Base-by-base conservation (phyloP, 257 asterid species). In the Coffea eugenioides region DNA sequence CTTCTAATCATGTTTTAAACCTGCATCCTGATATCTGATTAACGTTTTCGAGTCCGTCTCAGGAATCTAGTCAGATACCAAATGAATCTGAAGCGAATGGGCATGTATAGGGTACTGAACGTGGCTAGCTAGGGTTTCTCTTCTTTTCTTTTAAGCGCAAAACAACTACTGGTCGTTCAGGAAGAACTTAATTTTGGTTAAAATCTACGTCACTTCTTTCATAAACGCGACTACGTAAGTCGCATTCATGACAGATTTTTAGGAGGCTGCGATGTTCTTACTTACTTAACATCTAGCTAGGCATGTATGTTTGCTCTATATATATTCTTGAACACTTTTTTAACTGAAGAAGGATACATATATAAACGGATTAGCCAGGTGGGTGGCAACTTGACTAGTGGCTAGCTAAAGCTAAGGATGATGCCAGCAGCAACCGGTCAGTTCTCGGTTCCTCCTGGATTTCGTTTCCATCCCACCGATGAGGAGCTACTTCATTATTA, bases 381-480 rank as follows among this genome's bases (percentile, higher is more conserved):
- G 5, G 62, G 62, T 16, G 23, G 62, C 62, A 16, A 56, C n/a
- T 57, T 20, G 4, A 57, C 7, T 1, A 5, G n/a, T 8, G 27
- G 27, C 11, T 57, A 21, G 65, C 65, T 57, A 57, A 57, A 57
- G 65, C 65, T 0, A 34, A 89, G 62, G 82, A 92, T 89, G 92
- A 86, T 83, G 88, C 57, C 71, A 45, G 79, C 71, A 56, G 79
- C 85, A 49, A 72, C 67, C 45, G 87, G 91, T 69, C 86, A 81
- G 76, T 73, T 86, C 52, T 82, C 94, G 8, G 97, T 93, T 56
- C 97, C 98, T 69, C 98, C 97, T 4, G 98, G 97, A 41, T 91
- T 93, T 83, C 87, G 97, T 68, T 93, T 93, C 85, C 97, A 90
- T 84, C 97, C 97, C 2, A 93, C 97, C 5, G 98, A 93, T 12